A percentile compares a stretch with the other conserved stretches of the same genome.
Evolutionary conservation across 257 asterid species (phyloP).

Genomic region (Ligustrum vulgare): DNA sequence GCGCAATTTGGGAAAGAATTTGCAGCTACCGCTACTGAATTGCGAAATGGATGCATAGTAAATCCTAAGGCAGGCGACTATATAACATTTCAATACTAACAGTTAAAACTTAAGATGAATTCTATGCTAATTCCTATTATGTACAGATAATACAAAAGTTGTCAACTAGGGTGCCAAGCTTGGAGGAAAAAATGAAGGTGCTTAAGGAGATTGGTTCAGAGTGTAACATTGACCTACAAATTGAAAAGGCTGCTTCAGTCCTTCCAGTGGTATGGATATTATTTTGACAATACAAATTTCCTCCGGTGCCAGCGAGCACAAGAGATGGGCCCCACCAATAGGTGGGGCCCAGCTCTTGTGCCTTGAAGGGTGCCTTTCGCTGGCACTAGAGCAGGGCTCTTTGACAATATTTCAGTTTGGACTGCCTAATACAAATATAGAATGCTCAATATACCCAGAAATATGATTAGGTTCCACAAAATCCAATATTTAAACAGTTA

Average conservation of each 20-base stretch:
- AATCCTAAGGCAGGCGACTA: conserved; percentile 53
- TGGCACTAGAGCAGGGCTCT: no score
- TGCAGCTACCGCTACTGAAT: conserved; percentile 53
- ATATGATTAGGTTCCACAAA: background rate
- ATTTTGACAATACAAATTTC: background rate
- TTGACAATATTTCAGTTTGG: background rate
- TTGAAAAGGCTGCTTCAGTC: conserved; percentile 32
- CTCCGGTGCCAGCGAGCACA: no score
- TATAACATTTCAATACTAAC: background rate
- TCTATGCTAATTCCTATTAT: background rate
- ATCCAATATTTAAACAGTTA: background rate
- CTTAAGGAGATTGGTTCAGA: conserved; percentile 70
- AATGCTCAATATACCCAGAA: no score
- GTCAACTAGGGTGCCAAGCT: conserved; percentile 65
- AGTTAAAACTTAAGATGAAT: background rate
- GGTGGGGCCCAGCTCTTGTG: no score
- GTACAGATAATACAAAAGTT: conserved; percentile 72
- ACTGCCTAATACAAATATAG: no score
- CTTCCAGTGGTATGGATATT: conserved; percentile 34
- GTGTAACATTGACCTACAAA: conserved; percentile 54
- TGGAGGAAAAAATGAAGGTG: conserved; percentile 59
- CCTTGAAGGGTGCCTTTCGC: no score
- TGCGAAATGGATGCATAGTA: conserved; percentile 86
- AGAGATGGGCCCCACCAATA: no score
- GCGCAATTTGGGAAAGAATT: conserved; percentile 69